A percentile compares a stretch with the other conserved stretches of the same genome.
Evolutionary conservation across 1,284 basidiomycete genomes (phyloP).

Genomic region (Ustilago bromivora): DNA sequence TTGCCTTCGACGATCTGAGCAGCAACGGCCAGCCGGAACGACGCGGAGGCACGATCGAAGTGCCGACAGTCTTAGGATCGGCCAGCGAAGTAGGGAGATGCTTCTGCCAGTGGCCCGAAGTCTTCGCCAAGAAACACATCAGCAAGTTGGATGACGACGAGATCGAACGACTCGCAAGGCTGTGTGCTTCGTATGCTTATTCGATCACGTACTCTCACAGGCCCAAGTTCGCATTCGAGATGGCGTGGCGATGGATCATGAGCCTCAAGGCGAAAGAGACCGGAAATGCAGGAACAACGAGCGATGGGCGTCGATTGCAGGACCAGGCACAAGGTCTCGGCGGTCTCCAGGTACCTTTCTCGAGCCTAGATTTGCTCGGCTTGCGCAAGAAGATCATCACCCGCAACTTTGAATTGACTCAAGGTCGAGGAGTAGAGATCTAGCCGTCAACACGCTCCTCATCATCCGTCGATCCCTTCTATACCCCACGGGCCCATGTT

Average conservation of each 20-base stretch:
- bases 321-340: slow-evolving; percentile 15
- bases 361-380: slow-evolving; percentile 26
- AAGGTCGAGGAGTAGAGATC: slow-evolving; percentile 17
- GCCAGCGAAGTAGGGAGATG: slow-evolving; percentile 33
- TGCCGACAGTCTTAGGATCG: slow-evolving; percentile 20
- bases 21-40: slow-evolving; percentile 11
- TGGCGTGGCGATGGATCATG: slow-evolving; percentile 41
- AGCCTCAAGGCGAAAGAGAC: slow-evolving; percentile 28
- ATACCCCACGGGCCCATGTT: not conserved
- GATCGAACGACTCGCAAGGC: slow-evolving; percentile 16
- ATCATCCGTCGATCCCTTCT: not conserved
- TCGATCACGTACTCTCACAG: slow-evolving; percentile 21
- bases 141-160: slow-evolving; percentile 21
- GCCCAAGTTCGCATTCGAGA: slow-evolving; percentile 42
- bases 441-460: slow-evolving; percentile 7
- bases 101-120: slow-evolving; percentile 37
- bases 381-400: slow-evolving; percentile 32
- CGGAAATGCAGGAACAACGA: slow-evolving; percentile 6
- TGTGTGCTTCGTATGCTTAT: slow-evolving; percentile 45
- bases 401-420: slow-evolving; percentile 25
- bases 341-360: slow-evolving; percentile 21
- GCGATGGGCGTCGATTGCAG: not conserved
- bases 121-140: slow-evolving; percentile 17
- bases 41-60: slow-evolving; percentile 26
- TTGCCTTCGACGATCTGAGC: slow-evolving; percentile 20